Evolutionary conservation across 148 eudicot genomes (phyloP), one percentile per base, ranked within the genome.

Genomic region (Camellia japonica): DNA sequence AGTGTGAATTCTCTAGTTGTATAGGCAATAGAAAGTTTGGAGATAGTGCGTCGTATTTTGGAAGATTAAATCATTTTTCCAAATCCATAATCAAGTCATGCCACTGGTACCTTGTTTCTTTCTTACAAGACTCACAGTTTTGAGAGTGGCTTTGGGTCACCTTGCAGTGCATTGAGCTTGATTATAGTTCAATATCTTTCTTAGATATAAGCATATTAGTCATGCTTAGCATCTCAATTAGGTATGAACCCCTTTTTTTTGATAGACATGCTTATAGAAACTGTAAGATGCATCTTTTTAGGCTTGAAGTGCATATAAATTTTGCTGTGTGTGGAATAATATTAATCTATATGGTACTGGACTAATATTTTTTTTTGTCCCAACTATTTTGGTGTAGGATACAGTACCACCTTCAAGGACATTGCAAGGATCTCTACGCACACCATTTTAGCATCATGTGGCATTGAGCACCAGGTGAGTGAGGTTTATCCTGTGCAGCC

Each of bases 391-490:
- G 70, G 13, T 83, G 84, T 88, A 91, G 95, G 90, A 41, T 68
- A 90, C 75, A 65, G 79, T 80, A 76, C 86, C 82, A 76, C 86
- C 82, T 85, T 85, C 88, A 78, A 80, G 83, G 85, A 86, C 81
- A 85, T 91, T 76, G 77, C 84, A 73, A 85, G 85, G 80, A 82
- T 80, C 80, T 87, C 89, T 38, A 84, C 80, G 46, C 83, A 85
- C 85, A 83, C 90, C 63, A 71, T 91, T 80, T 83, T 90, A 89
- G 95, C 89, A 19, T 85, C 93, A 55, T 83, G 75, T 71, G 90
- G 93, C 55, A 79, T 86, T 46, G 88, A 87, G 79, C 82, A 84
- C 60, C 79, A 61, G 30, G 71, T 47, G 63, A 75, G 44, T 30
- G 86, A 87, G 64, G 82, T 82, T 54, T 80, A 75, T 60, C 80